phyloP scores from a whole-genome alignment of 2,329 filamentous ascomycete species.

The Trichoderma sp. region DNA sequence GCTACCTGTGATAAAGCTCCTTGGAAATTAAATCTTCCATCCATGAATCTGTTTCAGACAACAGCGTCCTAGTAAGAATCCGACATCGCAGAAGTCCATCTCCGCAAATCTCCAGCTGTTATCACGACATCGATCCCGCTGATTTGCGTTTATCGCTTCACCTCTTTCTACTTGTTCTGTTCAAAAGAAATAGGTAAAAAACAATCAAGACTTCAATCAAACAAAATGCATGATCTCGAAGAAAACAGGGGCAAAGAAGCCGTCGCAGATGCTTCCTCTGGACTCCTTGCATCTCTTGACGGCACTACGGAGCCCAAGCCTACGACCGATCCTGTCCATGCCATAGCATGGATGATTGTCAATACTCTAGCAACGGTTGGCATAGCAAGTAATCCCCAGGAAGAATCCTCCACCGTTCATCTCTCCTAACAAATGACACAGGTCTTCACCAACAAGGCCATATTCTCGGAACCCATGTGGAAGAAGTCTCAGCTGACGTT shows the following conservation, averaged over 20 bases:
- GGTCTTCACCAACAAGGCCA: slow-evolving; percentile 69
- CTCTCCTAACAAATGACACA: slow-evolving; percentile 19
- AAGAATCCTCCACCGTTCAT: slow-evolving; percentile 13
- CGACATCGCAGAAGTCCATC: too few relatives aligned
- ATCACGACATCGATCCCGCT: not conserved
- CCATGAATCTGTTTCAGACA: not conserved
- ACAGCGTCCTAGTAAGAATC: not conserved
- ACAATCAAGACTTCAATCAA: not conserved
- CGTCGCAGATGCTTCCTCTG: not conserved
- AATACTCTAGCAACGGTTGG: slow-evolving; percentile 62
- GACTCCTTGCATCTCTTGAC: not conserved
- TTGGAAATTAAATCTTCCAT: not conserved
- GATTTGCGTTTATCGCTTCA: not conserved
- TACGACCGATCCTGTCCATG: not conserved
- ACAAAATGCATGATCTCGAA: not conserved
- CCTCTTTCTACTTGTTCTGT: not conserved
- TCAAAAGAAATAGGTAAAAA: not conserved
- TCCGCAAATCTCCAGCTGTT: not conserved
- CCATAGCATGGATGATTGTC: slow-evolving; percentile 54
- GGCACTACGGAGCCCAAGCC: not conserved
- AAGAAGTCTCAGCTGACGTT: slow-evolving; percentile 63
- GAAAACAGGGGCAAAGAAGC: not conserved
- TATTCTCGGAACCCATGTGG: slow-evolving; percentile 61
- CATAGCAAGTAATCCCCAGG: slow-evolving; percentile 45
- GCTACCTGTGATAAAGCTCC: not conserved